Percentiles rank a stretch among this genome's conserved stretches.
Evolutionary conservation across 139 green algal genomes (phyloP).

Genomic region (Spirogloea muscicola): DNA sequence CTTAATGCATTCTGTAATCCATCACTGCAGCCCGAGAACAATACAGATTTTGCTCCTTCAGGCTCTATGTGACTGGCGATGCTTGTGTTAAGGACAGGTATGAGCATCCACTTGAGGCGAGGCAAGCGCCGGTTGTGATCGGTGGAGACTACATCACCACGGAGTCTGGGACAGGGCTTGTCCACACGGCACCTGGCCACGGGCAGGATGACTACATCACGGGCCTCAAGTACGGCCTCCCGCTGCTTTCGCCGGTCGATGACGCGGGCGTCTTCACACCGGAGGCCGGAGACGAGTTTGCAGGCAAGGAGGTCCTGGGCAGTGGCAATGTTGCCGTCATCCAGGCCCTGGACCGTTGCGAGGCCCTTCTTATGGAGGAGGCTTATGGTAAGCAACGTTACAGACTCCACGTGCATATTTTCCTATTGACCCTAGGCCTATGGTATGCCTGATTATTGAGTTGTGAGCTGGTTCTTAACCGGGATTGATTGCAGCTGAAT

Average conservation of each 20-base stretch:
- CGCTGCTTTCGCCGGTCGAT: slow-evolving; percentile 90
- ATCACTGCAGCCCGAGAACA: no score
- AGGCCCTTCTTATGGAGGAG: slow-evolving; percentile 80
- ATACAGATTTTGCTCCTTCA: no score
- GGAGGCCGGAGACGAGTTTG: slow-evolving; percentile 58
- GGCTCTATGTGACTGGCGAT: no score
- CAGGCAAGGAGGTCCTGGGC: slow-evolving; percentile 73
- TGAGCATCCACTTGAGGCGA: slow-evolving; percentile 82
- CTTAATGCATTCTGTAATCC: no score
- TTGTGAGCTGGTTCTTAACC: no score
- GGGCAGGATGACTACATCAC: slow-evolving; percentile 75
- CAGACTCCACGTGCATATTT: no score
- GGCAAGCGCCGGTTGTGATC: slow-evolving; percentile 75
- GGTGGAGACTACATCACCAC: slow-evolving; percentile 99
- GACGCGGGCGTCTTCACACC: slow-evolving; percentile 89
- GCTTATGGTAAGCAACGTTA: slow-evolving; percentile 66
- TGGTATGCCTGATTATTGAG: no score
- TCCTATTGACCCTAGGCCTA: no score
- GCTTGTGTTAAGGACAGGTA: no score
- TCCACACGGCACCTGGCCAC: slow-evolving; percentile 95
- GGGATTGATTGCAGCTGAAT: no score
- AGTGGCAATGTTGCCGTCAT: slow-evolving; percentile 87
- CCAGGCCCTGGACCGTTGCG: slow-evolving; percentile 5
- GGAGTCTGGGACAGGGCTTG: slow-evolving; percentile 90
- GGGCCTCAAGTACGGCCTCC: slow-evolving; percentile 77